Evolutionary conservation across 768 basidiomycete species (phyloP).

Genomic region (Austroboletus festivus): DNA sequence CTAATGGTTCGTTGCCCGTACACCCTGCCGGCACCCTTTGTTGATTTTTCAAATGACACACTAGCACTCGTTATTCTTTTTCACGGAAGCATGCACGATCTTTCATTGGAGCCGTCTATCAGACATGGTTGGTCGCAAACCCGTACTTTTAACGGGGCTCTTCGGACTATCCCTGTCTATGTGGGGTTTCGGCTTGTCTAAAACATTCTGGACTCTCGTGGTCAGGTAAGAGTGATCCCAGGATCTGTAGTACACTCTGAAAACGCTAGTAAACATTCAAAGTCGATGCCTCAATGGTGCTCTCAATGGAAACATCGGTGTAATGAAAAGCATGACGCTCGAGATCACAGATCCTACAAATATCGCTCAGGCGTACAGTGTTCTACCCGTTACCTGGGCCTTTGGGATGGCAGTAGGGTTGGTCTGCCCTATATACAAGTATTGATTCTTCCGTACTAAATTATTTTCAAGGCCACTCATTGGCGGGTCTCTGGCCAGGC

Average conservation of each 20-base stretch:
- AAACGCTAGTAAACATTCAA: background rate
- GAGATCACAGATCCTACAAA: constrained; percentile 40
- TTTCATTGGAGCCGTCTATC: constrained; percentile 50
- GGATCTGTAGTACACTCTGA: background rate
- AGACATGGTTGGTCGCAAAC: constrained; percentile 46
- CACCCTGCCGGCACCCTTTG: background rate
- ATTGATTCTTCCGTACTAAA: constrained; percentile 5
- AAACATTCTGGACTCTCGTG: constrained; percentile 42
- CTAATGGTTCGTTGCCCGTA: background rate
- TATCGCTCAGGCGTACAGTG: constrained; percentile 46
- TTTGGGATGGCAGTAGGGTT: constrained; percentile 43
- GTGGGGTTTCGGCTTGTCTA: constrained; percentile 47
- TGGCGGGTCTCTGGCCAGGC: constrained; percentile 62
- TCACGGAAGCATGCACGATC: constrained; percentile 46
- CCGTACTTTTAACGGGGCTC: constrained; percentile 44
- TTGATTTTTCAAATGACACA: background rate
- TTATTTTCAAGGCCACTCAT: constrained; percentile 51
- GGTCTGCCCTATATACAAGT: constrained; percentile 12
- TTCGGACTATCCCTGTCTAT: constrained; percentile 45
- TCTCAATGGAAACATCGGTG: constrained; percentile 53
- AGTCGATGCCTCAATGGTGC: constrained; percentile 48
- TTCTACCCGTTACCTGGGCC: constrained; percentile 53
- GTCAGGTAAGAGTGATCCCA: constrained; percentile 35
- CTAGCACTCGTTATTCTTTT: constrained; percentile 48
- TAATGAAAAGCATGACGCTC: constrained; percentile 44